Evolutionary conservation across 306 rosid genomes (phyloP).

Genomic region (Quercus berberidifolia): DNA sequence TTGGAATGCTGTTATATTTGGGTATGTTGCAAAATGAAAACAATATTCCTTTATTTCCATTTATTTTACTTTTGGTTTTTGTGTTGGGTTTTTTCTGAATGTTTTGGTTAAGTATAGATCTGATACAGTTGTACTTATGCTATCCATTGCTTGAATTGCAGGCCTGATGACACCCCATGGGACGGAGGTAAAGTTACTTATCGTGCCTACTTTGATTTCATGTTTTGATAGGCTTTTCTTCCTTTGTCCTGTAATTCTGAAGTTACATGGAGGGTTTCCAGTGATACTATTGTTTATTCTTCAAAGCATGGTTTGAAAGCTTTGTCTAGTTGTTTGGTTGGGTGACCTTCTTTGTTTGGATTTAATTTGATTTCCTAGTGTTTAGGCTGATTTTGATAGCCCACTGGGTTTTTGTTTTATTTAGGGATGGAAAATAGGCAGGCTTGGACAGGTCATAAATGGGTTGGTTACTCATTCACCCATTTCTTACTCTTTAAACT

Average conservation of each 20-base stretch:
- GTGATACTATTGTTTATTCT: neutral
- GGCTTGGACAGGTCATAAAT: too few species aligned
- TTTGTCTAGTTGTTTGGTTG: neutral
- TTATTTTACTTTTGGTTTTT: neutral
- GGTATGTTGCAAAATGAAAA: conserved; percentile 41
- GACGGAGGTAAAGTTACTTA: conserved; percentile 78
- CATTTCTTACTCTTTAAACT: too few species aligned
- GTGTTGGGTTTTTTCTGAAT: conserved; percentile 4
- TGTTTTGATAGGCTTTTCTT: neutral
- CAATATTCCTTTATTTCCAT: neutral
- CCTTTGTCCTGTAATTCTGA: neutral
- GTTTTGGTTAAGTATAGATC: conserved; percentile 12
- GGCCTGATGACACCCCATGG: conserved; percentile 99
- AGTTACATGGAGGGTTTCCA: neutral
- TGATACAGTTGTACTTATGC: conserved; percentile 11
- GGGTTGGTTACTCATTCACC: too few species aligned
- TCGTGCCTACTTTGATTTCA: conserved; percentile 8
- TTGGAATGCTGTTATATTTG: conserved; percentile 98
- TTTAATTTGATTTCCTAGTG: neutral
- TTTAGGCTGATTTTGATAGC: neutral
- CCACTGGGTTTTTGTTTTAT: neutral
- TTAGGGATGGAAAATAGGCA: neutral
- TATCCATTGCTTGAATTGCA: conserved; percentile 37
- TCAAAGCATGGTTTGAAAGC: neutral
- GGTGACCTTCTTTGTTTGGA: neutral